Percentiles rank a stretch among this genome's conserved stretches.
Evolutionary conservation across 768 basidiomycete species (phyloP).

Genomic region (Naganishia randhawae): DNA sequence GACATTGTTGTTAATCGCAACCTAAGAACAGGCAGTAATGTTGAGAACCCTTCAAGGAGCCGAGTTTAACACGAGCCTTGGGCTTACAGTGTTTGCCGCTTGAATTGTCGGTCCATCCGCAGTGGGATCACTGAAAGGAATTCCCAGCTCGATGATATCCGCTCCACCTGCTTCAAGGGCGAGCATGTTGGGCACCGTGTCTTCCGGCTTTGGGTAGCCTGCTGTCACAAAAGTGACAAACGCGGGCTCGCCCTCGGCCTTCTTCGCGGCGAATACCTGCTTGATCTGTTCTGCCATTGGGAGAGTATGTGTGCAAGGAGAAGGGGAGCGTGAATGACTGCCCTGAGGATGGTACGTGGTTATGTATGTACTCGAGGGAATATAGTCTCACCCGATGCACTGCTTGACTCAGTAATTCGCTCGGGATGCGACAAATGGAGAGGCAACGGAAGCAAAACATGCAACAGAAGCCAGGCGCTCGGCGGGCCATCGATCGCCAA

Average conservation of each 20-base stretch:
- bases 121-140: slow-evolving; percentile 94
- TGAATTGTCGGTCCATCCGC: slow-evolving; percentile 94
- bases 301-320: not conserved
- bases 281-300: slow-evolving; percentile 21
- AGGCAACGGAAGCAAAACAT: not conserved
- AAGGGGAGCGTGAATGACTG: too few species aligned
- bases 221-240: slow-evolving; percentile 82
- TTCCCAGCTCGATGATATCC: slow-evolving; percentile 90
- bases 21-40: slow-evolving; percentile 53
- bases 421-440: not conserved
- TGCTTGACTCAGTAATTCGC: not conserved
- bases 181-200: slow-evolving; percentile 81
- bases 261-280: slow-evolving; percentile 18
- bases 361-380: not conserved
- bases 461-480: not conserved
- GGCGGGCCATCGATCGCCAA: not conserved
- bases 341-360: not conserved
- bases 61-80: not conserved
- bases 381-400: not conserved
- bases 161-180: slow-evolving; percentile 90
- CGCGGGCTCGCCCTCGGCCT: slow-evolving; percentile 30
- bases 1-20: slow-evolving; percentile 75
- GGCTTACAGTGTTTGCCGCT: slow-evolving; percentile 81
- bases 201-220: slow-evolving; percentile 73
- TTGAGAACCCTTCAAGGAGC: not conserved